Conservation (phyloP, 129 eudicot genomes). For the Erigeron canadensis region DNA sequence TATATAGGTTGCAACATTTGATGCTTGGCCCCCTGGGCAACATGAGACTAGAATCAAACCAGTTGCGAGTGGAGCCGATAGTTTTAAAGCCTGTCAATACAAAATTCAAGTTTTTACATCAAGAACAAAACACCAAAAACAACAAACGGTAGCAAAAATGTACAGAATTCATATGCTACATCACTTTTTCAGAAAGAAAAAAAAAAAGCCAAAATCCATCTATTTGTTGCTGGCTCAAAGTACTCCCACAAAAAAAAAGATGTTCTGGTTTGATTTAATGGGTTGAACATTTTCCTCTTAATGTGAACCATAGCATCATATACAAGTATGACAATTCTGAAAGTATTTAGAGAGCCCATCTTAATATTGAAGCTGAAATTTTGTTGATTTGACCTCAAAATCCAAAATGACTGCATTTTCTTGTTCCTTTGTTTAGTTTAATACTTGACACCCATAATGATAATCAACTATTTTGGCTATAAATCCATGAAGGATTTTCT, state of each 20-base stretch:
- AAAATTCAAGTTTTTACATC: conserved; percentile 17
- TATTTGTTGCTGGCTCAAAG: too few species aligned
- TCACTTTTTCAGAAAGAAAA: not conserved
- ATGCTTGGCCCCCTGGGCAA: conserved; percentile 99
- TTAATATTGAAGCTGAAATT: too few species aligned
- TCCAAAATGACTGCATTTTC: too few species aligned
- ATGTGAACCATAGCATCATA: not conserved
- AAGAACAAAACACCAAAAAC: not conserved
- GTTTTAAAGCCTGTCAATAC: conserved; percentile 60
- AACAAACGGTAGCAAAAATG: not conserved
- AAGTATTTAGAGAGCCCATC: too few species aligned
- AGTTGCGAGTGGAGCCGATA: conserved; percentile 97
- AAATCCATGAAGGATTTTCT: too few species aligned
- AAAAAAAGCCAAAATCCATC: not conserved
- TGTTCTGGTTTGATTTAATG: not conserved
- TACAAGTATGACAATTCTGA: too few species aligned
- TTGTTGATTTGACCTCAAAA: too few species aligned
- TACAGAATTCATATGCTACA: not conserved
- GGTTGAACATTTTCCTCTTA: conserved; percentile 3
- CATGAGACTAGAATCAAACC: conserved; percentile 98
- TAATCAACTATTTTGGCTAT: too few species aligned
- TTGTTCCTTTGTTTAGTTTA: too few species aligned
- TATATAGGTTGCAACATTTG: conserved; percentile 96
- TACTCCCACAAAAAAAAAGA: too few species aligned
- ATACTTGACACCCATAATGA: too few species aligned